Conservation (phyloP, 2,329 filamentous ascomycete species). For the Boeremia lycopersici region DNA sequence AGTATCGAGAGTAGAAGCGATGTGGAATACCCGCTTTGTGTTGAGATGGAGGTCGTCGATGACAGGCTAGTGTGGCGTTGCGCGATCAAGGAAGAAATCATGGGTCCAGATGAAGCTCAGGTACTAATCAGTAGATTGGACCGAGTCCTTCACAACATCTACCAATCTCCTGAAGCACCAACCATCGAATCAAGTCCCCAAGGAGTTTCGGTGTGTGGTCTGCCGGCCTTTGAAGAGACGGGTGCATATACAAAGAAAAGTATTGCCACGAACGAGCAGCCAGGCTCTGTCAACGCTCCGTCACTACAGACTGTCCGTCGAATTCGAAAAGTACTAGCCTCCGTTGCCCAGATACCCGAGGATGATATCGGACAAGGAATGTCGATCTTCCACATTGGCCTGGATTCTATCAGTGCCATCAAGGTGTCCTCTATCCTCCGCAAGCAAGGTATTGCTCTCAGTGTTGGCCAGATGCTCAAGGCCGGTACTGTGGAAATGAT, state of each 20-base stretch:
- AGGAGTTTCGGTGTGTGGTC: slow-evolving; percentile 68
- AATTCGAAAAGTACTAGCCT: slow-evolving; percentile 56
- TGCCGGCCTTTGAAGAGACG: slow-evolving; percentile 53
- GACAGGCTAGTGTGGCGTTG: slow-evolving; percentile 70
- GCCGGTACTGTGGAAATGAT: slow-evolving; percentile 71
- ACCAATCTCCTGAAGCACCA: slow-evolving; percentile 56
- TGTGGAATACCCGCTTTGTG: slow-evolving; percentile 81
- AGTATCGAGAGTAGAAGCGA: slow-evolving; percentile 69
- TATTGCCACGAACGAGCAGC: not conserved
- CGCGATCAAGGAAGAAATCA: slow-evolving; percentile 67
- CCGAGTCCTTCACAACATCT: slow-evolving; percentile 61
- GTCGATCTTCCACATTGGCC: slow-evolving; percentile 80
- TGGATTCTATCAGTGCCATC: slow-evolving; percentile 92
- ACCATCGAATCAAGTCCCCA: slow-evolving; percentile 61
- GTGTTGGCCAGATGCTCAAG: slow-evolving; percentile 73
- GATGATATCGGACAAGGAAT: slow-evolving; percentile 64
- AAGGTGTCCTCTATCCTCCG: slow-evolving; percentile 76
- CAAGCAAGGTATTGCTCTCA: slow-evolving; percentile 65
- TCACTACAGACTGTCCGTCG: slow-evolving; percentile 45
- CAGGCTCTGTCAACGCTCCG: not conserved
- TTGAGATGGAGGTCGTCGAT: slow-evolving; percentile 73
- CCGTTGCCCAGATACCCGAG: slow-evolving; percentile 65
- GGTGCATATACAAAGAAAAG: not conserved
- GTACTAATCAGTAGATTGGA: slow-evolving; percentile 66
- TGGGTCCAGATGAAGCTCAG: slow-evolving; percentile 55